These are phyloP conservation scores for Lentinula lateritia DNA, from an alignment of 768 basidiomycete species.

Conservation along the genomic window DNA sequence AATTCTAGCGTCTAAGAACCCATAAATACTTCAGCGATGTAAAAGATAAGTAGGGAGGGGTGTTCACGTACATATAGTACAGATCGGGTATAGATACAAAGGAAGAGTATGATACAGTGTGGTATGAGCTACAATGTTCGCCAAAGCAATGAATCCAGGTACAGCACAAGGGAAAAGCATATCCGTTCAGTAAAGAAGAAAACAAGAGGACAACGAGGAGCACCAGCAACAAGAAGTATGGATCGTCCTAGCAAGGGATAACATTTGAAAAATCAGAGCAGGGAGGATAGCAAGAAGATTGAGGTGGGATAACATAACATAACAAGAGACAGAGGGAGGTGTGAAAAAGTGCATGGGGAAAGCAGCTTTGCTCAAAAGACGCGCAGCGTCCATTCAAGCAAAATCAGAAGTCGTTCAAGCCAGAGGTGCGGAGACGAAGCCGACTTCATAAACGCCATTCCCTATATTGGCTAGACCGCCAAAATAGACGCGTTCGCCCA, in stretches of 20 bases:
- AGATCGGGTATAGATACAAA: too few species aligned
- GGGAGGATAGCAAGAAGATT: neutral
- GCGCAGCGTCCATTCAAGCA: neutral
- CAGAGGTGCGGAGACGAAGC: neutral
- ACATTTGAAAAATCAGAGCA: too few species aligned
- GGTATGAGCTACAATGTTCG: neutral
- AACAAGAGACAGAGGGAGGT: neutral
- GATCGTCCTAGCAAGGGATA: too few species aligned
- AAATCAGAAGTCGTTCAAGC: neutral
- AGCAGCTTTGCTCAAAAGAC: neutral
- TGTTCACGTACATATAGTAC: too few species aligned
- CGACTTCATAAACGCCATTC: neutral
- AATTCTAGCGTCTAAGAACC: too few species aligned
- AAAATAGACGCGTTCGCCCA: neutral
- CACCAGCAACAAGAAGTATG: too few species aligned
- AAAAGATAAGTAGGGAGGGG: too few species aligned
- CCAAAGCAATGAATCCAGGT: neutral
- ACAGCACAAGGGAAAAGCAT: neutral
- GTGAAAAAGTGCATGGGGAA: neutral
- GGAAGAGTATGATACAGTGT: neutral
- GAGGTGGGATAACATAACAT: neutral
- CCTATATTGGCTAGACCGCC: neutral
- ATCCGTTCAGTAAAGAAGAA: neutral
- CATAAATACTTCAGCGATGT: too few species aligned
- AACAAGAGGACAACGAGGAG: neutral